Conservation (phyloP, 805 yeast genomes). For the Wickerhamomyces chaumierensis region DNA sequence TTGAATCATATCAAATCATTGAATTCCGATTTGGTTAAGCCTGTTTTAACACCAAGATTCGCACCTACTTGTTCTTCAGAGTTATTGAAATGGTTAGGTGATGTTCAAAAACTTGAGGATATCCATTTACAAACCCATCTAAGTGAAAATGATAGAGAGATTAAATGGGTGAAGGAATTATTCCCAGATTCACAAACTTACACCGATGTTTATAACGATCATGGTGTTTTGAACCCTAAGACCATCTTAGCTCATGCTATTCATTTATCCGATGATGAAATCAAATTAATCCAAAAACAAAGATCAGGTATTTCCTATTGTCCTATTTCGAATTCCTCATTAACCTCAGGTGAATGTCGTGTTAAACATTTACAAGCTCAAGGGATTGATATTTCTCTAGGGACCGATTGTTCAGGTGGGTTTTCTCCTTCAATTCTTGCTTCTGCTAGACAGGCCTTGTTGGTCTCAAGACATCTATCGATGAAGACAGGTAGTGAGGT, state of each 20-base stretch:
- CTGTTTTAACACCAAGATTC: constrained; percentile 86
- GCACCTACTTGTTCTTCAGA: constrained; percentile 77
- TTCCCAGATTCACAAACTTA: constrained; percentile 66
- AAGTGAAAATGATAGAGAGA: constrained; percentile 70
- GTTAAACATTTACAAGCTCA: constrained; percentile 56
- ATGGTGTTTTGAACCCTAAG: constrained; percentile 44
- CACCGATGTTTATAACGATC: constrained; percentile 65
- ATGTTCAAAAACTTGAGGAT: constrained; percentile 32
- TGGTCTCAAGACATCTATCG: constrained; percentile 62
- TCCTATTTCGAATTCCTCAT: constrained; percentile 81
- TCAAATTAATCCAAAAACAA: constrained; percentile 38
- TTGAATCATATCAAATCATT: constrained; percentile 41
- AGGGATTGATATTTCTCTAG: constrained; percentile 67
- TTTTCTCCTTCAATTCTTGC: constrained; percentile 52
- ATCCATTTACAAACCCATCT: constrained; percentile 84
- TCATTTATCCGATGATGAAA: constrained; percentile 59
- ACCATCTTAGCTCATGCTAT: constrained; percentile 88
- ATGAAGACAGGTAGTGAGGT: constrained; percentile 37
- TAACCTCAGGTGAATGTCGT: constrained; percentile 86
- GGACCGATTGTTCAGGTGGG: constrained; percentile 76
- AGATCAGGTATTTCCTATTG: constrained; percentile 81
- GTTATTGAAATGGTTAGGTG: constrained; percentile 53
- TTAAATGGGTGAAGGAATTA: constrained; percentile 55
- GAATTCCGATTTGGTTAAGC: constrained; percentile 48
- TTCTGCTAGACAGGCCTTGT: constrained; percentile 57